phyloP scores from a whole-genome alignment of 1,284 basidiomycete genomes.

The Fomes fomentarius region DNA sequence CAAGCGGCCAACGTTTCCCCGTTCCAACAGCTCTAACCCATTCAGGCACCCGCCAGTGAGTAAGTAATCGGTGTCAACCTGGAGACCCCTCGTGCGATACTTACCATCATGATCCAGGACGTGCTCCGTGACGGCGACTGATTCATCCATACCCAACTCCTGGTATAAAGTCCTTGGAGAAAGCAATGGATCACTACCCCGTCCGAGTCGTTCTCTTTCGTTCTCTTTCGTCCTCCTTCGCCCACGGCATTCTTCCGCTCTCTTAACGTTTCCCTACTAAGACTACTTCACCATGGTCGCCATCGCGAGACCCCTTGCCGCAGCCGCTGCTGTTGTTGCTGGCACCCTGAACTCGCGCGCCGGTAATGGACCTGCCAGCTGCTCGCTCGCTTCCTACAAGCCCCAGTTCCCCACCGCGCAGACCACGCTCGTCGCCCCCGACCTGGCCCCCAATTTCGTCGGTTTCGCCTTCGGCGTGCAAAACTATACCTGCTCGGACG shows the following conservation, averaged over 20 bases:
- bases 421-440: constrained; percentile 30
- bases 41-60: too few relatives aligned
- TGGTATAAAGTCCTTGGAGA: too few relatives aligned
- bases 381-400: constrained; percentile 26
- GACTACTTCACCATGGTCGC: not conserved
- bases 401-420: constrained; percentile 30
- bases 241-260: not conserved
- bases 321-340: not conserved
- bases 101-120: too few relatives aligned
- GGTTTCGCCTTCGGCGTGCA: constrained; percentile 44
- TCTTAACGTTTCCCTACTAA: not conserved
- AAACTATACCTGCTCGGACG: constrained; percentile 44
- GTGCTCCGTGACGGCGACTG: too few relatives aligned
- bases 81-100: too few relatives aligned
- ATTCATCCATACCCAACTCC: too few relatives aligned
- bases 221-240: not conserved
- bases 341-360: not conserved
- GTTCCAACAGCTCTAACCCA: too few relatives aligned
- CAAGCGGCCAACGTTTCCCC: too few relatives aligned
- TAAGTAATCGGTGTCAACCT: too few relatives aligned
- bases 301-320: not conserved
- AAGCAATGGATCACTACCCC: too few relatives aligned
- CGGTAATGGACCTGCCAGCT: constrained; percentile 7
- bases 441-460: constrained; percentile 40
- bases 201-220: too few relatives aligned